A percentile compares a stretch with the other conserved stretches of the same genome.
phyloP scores from a whole-genome alignment of 2,329 filamentous ascomycete species.

The Chaetomiaceae sp. region DNA sequence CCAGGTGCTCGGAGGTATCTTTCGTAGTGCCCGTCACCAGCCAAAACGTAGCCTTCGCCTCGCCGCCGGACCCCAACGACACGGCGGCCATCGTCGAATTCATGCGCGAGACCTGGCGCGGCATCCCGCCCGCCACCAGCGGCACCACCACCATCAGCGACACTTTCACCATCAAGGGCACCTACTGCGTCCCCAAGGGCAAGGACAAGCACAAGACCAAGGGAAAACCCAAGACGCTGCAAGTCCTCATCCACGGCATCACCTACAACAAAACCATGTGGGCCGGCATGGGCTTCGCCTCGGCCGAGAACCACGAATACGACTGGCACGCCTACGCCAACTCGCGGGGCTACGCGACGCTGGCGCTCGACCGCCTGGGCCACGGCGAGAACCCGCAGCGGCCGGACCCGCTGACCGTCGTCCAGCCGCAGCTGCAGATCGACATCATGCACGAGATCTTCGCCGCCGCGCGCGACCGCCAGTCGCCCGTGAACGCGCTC shows the following conservation, averaged over 20 bases:
- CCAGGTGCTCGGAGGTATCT: constrained; percentile 6
- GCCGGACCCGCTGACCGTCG: constrained; percentile 14
- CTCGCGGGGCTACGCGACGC: constrained; percentile 15
- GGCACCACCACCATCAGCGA: constrained; percentile 9
- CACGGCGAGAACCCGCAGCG: constrained; percentile 13
- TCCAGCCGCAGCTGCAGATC: constrained; percentile 15
- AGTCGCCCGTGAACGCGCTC: not conserved
- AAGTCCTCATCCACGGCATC: constrained; percentile 21
- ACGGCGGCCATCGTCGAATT: constrained; percentile 6
- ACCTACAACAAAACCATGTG: constrained; percentile 21
- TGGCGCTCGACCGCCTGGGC: constrained; percentile 21
- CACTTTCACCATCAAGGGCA: constrained; percentile 17
- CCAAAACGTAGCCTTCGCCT: constrained; percentile 9
- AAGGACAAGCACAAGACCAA: too few relatives aligned
- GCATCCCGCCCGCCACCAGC: not conserved
- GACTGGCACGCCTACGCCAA: constrained; percentile 18
- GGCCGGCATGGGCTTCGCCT: constrained; percentile 14
- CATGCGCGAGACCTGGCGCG: constrained; percentile 8
- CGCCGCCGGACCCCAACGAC: constrained; percentile 13
- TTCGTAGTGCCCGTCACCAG: constrained; percentile 12
- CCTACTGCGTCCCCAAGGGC: constrained; percentile 14
- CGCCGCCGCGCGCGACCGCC: not conserved
- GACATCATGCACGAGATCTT: constrained; percentile 19
- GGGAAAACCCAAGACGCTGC: not conserved
- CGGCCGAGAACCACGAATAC: not conserved